Evolutionary conservation across 768 basidiomycete species (phyloP), one percentile per base, ranked within the genome.

Genomic region (Goffeauzyma gilvescens): DNA sequence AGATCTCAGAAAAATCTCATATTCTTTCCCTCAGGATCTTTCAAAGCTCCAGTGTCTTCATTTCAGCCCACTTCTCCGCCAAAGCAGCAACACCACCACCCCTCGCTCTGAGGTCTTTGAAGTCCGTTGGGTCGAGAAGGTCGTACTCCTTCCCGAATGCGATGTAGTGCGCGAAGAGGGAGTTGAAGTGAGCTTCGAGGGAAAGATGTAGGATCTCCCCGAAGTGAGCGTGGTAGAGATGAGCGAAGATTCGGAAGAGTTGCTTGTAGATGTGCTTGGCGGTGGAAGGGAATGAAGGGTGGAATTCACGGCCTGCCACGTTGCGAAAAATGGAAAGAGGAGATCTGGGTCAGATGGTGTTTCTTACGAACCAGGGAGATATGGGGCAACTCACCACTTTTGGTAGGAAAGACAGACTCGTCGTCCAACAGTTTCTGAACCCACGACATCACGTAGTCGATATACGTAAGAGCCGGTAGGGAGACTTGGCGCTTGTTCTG

Each of bases 401-500:
- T 90, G 8, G 89, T 86, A 5, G 89, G 90, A 70, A 95, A 95
- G 42, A 79, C 76, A 53, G 75, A 78, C 56, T 95, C 87, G 67
- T 96, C 89, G 53, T 95, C 84, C 24, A 95, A 70, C 21, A 90
- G 71, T 58, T 82, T 87, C 63, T 96, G 90, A 21, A 93, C 75
- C 70, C 85, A 87, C 4, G 87, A 85, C 80, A 95, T 86, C 55
- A 95, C 90, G 50, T 84, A 90, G 69, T 95, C 90, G 55, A 95
- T 85, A 65, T 95, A 95, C 1, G 83, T 89, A 5, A 90, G 86
- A 12, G 90, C 90, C 1, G 90, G 78, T 0, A 95, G 71, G 50
- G 79, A 70, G 20, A 87, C 78, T 47, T 79, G 78, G 59, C 85
- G 84, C 45, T 86, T 81, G 56, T 78, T 81, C 54, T 84, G 80